These are phyloP conservation scores for Aspergillus clavatus DNA, from an alignment of 2,329 filamentous ascomycete species.

Conservation along the genomic window DNA sequence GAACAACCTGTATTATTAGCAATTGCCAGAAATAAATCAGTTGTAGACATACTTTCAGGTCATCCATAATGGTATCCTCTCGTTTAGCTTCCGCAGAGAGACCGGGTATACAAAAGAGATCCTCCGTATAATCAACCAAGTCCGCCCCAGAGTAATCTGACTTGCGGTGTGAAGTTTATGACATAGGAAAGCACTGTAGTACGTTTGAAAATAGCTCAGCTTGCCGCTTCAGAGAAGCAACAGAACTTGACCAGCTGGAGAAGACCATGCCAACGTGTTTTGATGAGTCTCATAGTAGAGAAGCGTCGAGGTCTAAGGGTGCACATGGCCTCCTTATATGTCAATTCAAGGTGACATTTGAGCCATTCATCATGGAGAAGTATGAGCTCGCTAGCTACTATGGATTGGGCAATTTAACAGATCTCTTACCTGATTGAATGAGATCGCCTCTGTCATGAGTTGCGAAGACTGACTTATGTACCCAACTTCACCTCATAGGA, in stretches of 20 bases:
- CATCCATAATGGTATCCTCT: conserved; percentile 1
- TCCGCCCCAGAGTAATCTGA: conserved; percentile 1
- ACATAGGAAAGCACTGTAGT: conserved; percentile 3
- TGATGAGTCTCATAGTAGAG: neutral
- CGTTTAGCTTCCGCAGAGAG: neutral
- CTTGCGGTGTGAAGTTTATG: conserved; percentile 1
- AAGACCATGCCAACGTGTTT: neutral
- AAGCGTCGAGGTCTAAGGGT: conserved; percentile 1
- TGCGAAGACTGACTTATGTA: too few species aligned
- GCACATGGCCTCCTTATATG: conserved; percentile 1
- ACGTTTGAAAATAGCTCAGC: conserved; percentile 1
- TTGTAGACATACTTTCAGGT: conserved; percentile 1
- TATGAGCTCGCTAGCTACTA: too few species aligned
- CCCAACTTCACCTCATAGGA: too few species aligned
- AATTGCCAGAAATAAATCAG: neutral
- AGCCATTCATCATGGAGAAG: too few species aligned
- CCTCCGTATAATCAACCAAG: too few species aligned
- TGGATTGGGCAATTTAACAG: too few species aligned
- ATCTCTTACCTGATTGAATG: too few species aligned
- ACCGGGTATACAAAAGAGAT: too few species aligned
- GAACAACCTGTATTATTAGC: conserved; percentile 2
- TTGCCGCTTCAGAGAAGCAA: neutral
- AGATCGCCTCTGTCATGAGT: too few species aligned
- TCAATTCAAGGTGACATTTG: neutral
- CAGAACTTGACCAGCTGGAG: conserved; percentile 1